Evolutionary conservation across 2,329 filamentous ascomycete species (phyloP), one percentile per base, ranked within the genome.

Genomic region (Volutella citrinella): DNA sequence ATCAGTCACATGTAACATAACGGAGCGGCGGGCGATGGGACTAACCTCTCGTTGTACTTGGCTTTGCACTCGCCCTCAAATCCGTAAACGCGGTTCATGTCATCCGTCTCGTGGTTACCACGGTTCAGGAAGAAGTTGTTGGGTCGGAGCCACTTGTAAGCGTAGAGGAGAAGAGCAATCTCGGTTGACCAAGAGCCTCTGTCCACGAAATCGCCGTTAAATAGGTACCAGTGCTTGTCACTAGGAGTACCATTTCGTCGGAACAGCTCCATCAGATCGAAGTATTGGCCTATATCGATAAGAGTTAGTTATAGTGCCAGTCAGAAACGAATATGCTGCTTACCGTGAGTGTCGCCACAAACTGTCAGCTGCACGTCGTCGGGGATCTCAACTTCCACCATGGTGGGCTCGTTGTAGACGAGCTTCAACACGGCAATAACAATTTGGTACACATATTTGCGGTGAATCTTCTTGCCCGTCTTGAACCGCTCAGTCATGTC

Each of bases 131-230:
- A 97, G 74, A 98, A 91, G 34, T 74, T 80, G 26, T 80, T 78
- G 7, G 93, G 93, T 34, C 86, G 81, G 53, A 97, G 65, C 91
- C 88, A 95, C 70, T 98, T 98, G 75, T 95, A 95, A 27, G 91
- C 86, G 63, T 96, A 98, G 14, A 98, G 73, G 10, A 96, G 72
- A 28, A 98, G 74, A 10, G 89, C 91, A 50, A 98, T 94, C 61
- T 98, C 93, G n/a, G 83, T 89, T 7, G 91, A 97, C 93, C 93
- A 98, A 22, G 89, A 96, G 18, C 93, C 93, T 59, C 93, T 80
- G 61, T 98, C 93, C 34, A 98, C 93, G 57, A 98, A 98, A 66
- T 98, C 93, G 46, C 93, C 93, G 61, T 98, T 98, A 75, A 98
- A 98, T 10, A 98, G 76, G 60, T 97, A 98, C 61, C 82, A 86